Conservation (phyloP, 1,139 yeast species). For the Lodderomyces metapsilosis region DNA sequence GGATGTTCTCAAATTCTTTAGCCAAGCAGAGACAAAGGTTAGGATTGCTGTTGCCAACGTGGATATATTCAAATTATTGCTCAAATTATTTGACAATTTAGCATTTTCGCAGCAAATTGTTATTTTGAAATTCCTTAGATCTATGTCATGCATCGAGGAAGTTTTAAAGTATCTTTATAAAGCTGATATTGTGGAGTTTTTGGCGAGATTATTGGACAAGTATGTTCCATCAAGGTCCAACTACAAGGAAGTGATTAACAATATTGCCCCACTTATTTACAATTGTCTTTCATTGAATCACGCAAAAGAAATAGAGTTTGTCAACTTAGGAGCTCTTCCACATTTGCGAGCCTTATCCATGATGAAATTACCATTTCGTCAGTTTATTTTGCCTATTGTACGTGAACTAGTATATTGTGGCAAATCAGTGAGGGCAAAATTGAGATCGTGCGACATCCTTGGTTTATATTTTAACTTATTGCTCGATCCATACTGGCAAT, state of each 20-base stretch:
- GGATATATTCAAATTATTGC: conserved; percentile 46
- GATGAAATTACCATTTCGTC: conserved; percentile 53
- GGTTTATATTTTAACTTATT: conserved; percentile 48
- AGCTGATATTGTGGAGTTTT: conserved; percentile 45
- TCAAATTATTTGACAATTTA: conserved; percentile 37
- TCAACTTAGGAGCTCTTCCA: conserved; percentile 54
- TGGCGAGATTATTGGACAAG: conserved; percentile 29
- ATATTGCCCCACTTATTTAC: conserved; percentile 46
- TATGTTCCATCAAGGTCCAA: conserved; percentile 26
- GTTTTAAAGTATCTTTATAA: conserved; percentile 32
- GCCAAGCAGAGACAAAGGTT: conserved; percentile 46
- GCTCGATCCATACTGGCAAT: conserved; percentile 68
- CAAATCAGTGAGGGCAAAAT: conserved; percentile 32
- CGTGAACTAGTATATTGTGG: conserved; percentile 62
- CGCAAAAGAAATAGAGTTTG: conserved; percentile 51
- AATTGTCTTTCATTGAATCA: conserved; percentile 61
- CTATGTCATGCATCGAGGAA: conserved; percentile 42
- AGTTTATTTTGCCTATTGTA: conserved; percentile 60
- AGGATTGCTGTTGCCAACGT: conserved; percentile 38
- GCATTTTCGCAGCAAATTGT: conserved; percentile 32
- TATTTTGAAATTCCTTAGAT: conserved; percentile 41
- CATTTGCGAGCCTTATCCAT: conserved; percentile 45
- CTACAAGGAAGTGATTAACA: conserved; percentile 43
- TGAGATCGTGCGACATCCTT: conserved; percentile 43
- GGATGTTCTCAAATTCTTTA: conserved; percentile 38